Evolutionary conservation across 768 basidiomycete species (phyloP).

Genomic region (Hebeloma cylindrosporum): DNA sequence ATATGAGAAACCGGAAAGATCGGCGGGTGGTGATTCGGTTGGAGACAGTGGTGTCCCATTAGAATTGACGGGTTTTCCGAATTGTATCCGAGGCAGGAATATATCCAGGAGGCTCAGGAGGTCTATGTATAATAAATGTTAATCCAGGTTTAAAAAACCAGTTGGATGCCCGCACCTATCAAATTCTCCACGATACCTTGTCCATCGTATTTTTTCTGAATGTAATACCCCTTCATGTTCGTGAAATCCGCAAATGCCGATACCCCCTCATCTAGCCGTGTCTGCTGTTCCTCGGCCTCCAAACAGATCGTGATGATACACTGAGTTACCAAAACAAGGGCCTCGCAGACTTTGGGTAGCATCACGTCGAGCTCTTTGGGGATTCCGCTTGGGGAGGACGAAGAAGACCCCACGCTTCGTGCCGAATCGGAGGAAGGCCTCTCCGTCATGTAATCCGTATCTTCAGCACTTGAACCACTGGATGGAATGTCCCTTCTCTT

Average conservation of each 20-base stretch:
- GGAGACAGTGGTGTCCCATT: constrained; percentile 27
- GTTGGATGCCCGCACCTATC: constrained; percentile 46
- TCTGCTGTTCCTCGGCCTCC: constrained; percentile 42
- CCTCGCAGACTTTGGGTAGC: constrained; percentile 79
- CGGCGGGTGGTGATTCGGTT: constrained; percentile 30
- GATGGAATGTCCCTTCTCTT: constrained; percentile 1
- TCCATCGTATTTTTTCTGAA: constrained; percentile 40
- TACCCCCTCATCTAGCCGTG: constrained; percentile 17
- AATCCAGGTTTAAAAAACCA: constrained; percentile 13
- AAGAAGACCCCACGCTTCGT: constrained; percentile 4
- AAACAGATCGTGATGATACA: constrained; percentile 68
- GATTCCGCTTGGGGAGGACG: constrained; percentile 23
- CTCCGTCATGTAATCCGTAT: neutral
- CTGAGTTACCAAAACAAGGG: constrained; percentile 74
- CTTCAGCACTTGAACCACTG: constrained; percentile 1
- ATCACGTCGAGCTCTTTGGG: constrained; percentile 59
- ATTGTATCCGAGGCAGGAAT: constrained; percentile 85
- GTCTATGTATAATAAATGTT: constrained; percentile 41
- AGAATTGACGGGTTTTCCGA: constrained; percentile 58
- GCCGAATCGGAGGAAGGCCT: constrained; percentile 19
- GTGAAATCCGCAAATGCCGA: constrained; percentile 21
- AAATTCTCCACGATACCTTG: constrained; percentile 53
- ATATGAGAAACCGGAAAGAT: constrained; percentile 69
- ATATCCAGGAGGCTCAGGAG: constrained; percentile 70
- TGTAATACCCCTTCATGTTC: constrained; percentile 43